phyloP scores from a whole-genome alignment of 768 basidiomycete species.

The Cyclocybe aegerita region DNA sequence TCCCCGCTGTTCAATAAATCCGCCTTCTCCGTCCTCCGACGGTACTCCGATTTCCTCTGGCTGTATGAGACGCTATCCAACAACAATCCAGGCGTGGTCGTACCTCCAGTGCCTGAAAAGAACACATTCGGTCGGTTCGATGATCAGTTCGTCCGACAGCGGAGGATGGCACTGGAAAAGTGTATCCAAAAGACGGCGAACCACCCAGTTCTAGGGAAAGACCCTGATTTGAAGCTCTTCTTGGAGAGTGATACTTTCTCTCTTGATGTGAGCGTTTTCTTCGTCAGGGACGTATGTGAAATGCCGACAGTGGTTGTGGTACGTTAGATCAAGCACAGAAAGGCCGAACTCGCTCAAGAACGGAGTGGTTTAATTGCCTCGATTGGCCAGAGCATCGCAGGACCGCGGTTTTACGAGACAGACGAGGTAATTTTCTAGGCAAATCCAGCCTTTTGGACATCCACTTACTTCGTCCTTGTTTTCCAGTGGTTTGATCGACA shows the following conservation, averaged over 20 bases:
- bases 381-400: conserved; percentile 76
- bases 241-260: conserved; percentile 92
- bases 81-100: conserved; percentile 97
- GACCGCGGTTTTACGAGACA: conserved; percentile 83
- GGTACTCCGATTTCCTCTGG: conserved; percentile 98
- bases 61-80: conserved; percentile 81
- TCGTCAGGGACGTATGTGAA: neutral
- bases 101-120: conserved; percentile 97
- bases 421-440: conserved; percentile 62
- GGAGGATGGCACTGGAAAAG: conserved; percentile 80
- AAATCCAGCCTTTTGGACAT: neutral
- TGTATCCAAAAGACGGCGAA: conserved; percentile 92
- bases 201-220: conserved; percentile 87
- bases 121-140: conserved; percentile 92
- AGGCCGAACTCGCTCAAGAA: conserved; percentile 74
- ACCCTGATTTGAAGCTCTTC: conserved; percentile 86
- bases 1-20: conserved; percentile 83
- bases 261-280: conserved; percentile 66
- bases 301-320: conserved; percentile 1
- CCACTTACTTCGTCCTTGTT: conserved; percentile 2
- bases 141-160: conserved; percentile 85
- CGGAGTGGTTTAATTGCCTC: conserved; percentile 82
- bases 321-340: conserved; percentile 81
- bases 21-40: conserved; percentile 89
- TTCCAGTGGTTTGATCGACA: conserved; percentile 91